Evolutionary conservation across 345 rosid genomes (phyloP).

Genomic region (Dipteronia sinensis): DNA sequence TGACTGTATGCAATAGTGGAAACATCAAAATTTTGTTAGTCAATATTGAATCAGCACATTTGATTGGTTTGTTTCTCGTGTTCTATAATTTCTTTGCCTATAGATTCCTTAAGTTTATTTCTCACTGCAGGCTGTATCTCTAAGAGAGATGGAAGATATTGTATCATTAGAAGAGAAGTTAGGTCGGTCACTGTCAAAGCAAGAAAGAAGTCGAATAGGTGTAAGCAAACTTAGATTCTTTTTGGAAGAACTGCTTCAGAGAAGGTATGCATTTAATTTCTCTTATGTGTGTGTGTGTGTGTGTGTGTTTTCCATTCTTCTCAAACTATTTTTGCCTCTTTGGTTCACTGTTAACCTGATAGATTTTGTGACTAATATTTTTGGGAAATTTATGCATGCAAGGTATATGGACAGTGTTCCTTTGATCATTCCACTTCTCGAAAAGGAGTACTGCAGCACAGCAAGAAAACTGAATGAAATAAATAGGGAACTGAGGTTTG

Average conservation of each 20-base stretch:
- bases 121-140: slow-evolving; percentile 56
- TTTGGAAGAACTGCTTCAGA: slow-evolving; percentile 84
- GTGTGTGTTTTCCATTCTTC: neutral
- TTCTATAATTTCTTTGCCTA: neutral
- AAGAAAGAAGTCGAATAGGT: slow-evolving; percentile 86
- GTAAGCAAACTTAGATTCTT: slow-evolving; percentile 83
- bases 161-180: slow-evolving; percentile 77
- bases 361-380: slow-evolving; percentile 21
- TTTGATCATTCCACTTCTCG: slow-evolving; percentile 82
- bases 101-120: neutral
- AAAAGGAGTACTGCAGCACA: slow-evolving; percentile 75
- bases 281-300: neutral
- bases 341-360: neutral
- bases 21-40: too few species aligned
- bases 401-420: slow-evolving; percentile 96
- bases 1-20: too few species aligned
- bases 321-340: neutral
- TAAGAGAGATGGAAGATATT: slow-evolving; percentile 75
- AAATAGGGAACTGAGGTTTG: slow-evolving; percentile 86
- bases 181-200: slow-evolving; percentile 68
- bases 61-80: slow-evolving; percentile 5
- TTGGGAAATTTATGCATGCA: slow-evolving; percentile 24
- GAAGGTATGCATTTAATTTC: slow-evolving; percentile 45
- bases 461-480: slow-evolving; percentile 68
- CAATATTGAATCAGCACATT: neutral